Evolutionary conservation across 139 green algal genomes (phyloP), one percentile per base, ranked within the genome.

Genomic region (Dunaliella primolecta): DNA sequence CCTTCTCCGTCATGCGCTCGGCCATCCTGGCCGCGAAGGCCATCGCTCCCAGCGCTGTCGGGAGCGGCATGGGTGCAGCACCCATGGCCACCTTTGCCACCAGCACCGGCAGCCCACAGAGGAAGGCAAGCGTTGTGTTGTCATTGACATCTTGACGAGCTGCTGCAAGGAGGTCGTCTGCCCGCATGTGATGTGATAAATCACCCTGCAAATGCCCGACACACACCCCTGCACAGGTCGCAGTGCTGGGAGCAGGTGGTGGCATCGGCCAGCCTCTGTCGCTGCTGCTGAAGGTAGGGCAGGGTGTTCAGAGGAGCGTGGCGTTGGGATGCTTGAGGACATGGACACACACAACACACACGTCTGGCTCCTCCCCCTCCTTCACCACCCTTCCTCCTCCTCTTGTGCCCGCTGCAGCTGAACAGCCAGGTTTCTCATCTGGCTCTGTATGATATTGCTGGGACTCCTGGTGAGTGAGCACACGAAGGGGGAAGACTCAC

Each of bases 191-290:
- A 15, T 25, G 46, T 25, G 46, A 64, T 25, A 15, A 64, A 15
- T 7, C 7, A 64, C 7, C 46, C 7, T 64, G 46, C 46, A 25
- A 7, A 64, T 15, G 46, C 46, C 46, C 46, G 46, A 7, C 46
- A 64, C 46, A 64, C 46, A 64, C 46, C 7, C 46, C 7, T 64
- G 46, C 46, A 64, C 46, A 98, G 86, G 97, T 99, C 1, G 97
- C 96, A 1, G 88, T 99, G 35, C 88, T 99, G 75, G 97, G 97
- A 25, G 97, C 97, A 24, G 95, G 94, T 15, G 97, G 97, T 74
- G 97, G 97, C 78, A 99, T 99, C 82, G 97, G 97, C 20, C 97
- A 99, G 92, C 96, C 97, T 0, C 89, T 99, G 75, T 92, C 91
- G 0, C 87, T 99, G 80, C 92, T 99, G 77, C 85, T 99, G 3